These are phyloP conservation scores for Lepiota subincarnata DNA, from an alignment of 768 basidiomycete species.

Conservation along the genomic window DNA sequence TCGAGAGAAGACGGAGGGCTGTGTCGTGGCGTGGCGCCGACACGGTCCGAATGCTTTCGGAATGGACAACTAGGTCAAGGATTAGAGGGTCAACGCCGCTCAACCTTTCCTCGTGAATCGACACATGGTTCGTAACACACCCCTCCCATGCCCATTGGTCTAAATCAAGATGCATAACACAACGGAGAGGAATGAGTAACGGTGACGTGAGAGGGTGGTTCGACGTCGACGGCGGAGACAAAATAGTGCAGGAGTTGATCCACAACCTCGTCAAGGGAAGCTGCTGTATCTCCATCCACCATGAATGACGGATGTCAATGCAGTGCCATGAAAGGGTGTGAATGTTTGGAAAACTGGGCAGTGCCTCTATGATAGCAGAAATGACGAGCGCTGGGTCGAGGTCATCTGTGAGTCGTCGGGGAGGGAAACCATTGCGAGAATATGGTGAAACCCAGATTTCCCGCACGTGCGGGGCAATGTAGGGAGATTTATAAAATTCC, in stretches of 20 bases:
- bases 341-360: conserved; percentile 30
- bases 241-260: conserved; percentile 28
- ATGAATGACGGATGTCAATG: conserved; percentile 27
- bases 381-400: conserved; percentile 29
- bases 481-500: conserved; percentile 27
- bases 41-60: conserved; percentile 25
- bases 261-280: conserved; percentile 27
- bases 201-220: background rate
- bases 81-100: conserved; percentile 23
- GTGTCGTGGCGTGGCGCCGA: conserved; percentile 31
- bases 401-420: conserved; percentile 26
- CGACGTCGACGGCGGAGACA: conserved; percentile 1
- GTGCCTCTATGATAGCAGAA: conserved; percentile 24
- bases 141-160: conserved; percentile 38
- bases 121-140: conserved; percentile 27
- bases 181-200: conserved; percentile 7
- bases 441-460: conserved; percentile 36
- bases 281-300: conserved; percentile 27
- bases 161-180: conserved; percentile 25
- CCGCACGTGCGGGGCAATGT: conserved; percentile 28
- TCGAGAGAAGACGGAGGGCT: conserved; percentile 24
- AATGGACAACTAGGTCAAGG: conserved; percentile 25
- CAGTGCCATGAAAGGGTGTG: conserved; percentile 31
- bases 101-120: conserved; percentile 28
- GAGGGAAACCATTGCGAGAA: conserved; percentile 24